Evolutionary conservation across 371 early-diverging fungal genomes (phyloP).

Genomic region (Smittium culicis): DNA sequence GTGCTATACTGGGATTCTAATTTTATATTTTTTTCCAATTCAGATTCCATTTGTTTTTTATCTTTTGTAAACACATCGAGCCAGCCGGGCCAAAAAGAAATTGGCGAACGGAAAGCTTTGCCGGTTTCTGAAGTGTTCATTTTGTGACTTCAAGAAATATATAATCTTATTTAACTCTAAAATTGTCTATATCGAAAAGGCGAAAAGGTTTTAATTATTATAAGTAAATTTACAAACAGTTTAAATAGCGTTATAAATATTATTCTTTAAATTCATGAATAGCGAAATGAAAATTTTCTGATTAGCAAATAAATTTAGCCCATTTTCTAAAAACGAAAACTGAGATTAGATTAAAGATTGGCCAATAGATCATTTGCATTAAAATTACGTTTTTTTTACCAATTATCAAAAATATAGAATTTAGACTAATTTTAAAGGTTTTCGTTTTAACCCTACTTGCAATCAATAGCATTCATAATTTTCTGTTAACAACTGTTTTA

Average conservation of each 20-base stretch:
- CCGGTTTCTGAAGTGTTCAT: neutral
- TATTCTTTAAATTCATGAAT: neutral
- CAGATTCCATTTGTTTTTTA: neutral
- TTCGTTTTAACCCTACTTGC: too few species aligned
- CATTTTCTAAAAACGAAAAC: too few species aligned
- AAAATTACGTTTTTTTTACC: too few species aligned
- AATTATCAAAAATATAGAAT: too few species aligned
- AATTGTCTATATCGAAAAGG: too few species aligned
- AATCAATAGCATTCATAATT: too few species aligned
- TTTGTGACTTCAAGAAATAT: conserved; percentile 3
- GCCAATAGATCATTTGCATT: too few species aligned
- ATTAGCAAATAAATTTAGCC: neutral
- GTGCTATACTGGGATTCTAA: neutral
- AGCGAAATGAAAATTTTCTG: neutral
- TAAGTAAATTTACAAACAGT: neutral
- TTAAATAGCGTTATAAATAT: neutral
- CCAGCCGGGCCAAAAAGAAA: neutral
- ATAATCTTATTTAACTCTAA: too few species aligned
- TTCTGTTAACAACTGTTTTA: too few species aligned
- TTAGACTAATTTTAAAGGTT: too few species aligned
- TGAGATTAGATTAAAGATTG: too few species aligned
- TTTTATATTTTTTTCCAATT: neutral
- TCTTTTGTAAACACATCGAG: neutral
- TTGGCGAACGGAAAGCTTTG: neutral
- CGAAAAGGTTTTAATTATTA: neutral